Percentiles rank a stretch among this genome's conserved stretches.
These are phyloP conservation scores for Prillingera fragicola DNA, from an alignment of 1,284 basidiomycete species.

Conservation along the genomic window DNA sequence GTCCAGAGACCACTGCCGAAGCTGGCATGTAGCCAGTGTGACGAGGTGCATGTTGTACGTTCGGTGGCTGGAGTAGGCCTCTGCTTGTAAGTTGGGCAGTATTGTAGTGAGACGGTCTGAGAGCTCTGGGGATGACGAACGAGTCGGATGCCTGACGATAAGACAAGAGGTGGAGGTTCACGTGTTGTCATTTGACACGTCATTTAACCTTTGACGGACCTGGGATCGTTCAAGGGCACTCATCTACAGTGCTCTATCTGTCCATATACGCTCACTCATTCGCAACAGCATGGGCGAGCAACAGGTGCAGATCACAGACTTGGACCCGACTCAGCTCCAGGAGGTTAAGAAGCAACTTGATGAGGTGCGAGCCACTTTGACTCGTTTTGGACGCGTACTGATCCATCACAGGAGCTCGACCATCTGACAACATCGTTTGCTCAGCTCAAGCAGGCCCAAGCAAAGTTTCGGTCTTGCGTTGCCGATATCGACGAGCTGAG, in stretches of 20 bases:
- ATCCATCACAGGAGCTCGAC: conserved; percentile 69
- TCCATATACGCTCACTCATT: too few relatives aligned
- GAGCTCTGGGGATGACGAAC: neutral
- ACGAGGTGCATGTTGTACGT: conserved; percentile 54
- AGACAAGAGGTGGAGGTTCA: conserved; percentile 1
- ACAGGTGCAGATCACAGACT: conserved; percentile 68
- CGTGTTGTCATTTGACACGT: conserved; percentile 4
- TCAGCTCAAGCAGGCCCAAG: conserved; percentile 86
- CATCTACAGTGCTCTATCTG: too few relatives aligned
- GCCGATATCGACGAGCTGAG: conserved; percentile 73
- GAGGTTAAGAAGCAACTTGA: conserved; percentile 85
- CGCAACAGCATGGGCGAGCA: conserved; percentile 53
- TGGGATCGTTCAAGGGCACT: too few relatives aligned
- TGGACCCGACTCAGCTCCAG: conserved; percentile 72
- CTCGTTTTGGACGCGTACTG: neutral
- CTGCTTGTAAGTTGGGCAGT: too few relatives aligned
- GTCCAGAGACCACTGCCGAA: conserved; percentile 95
- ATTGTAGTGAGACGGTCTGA: too few relatives aligned
- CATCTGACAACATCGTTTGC: conserved; percentile 89
- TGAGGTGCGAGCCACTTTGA: conserved; percentile 55
- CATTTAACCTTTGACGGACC: conserved; percentile 3
- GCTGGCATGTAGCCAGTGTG: conserved; percentile 72
- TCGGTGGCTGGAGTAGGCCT: too few relatives aligned
- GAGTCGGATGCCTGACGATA: too few relatives aligned
- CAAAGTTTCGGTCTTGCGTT: conserved; percentile 83